Conservation (phyloP, 441 rosid genomes). For the Pelargonium myrrhifolium region DNA sequence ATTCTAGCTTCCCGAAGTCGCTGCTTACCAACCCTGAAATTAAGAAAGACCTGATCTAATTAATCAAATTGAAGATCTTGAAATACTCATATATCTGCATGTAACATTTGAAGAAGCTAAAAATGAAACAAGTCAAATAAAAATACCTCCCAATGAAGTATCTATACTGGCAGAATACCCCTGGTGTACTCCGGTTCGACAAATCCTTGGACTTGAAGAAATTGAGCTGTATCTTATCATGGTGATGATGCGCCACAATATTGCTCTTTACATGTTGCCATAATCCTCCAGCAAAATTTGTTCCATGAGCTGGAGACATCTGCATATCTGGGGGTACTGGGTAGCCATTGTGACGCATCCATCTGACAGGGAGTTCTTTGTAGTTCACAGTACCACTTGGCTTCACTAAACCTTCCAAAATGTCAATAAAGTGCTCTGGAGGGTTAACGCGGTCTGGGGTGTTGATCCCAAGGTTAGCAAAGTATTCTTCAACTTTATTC, state of each 20-base stretch:
- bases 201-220: slow-evolving; percentile 48
- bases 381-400: slow-evolving; percentile 42
- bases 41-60: background rate
- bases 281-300: slow-evolving; percentile 51
- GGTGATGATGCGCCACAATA: slow-evolving; percentile 51
- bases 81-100: no score
- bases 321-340: slow-evolving; percentile 84
- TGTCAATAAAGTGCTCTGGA: slow-evolving; percentile 91
- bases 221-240: slow-evolving; percentile 46
- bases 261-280: slow-evolving; percentile 65
- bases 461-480: slow-evolving; percentile 58
- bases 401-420: slow-evolving; percentile 81
- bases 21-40: slow-evolving; percentile 75
- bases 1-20: slow-evolving; percentile 77
- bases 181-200: slow-evolving; percentile 60
- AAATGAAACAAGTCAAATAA: no score
- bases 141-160: slow-evolving; percentile 86
- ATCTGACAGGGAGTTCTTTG: slow-evolving; percentile 75
- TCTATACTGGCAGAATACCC: slow-evolving; percentile 57
- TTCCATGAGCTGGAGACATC: slow-evolving; percentile 38
- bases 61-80: no score
- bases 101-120: no score
- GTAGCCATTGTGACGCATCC: slow-evolving; percentile 97
- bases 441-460: slow-evolving; percentile 91
- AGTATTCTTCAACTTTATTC: slow-evolving; percentile 83